Base-by-base conservation (phyloP, 2,329 filamentous ascomycete species). In the Diplocarpon mali region DNA sequence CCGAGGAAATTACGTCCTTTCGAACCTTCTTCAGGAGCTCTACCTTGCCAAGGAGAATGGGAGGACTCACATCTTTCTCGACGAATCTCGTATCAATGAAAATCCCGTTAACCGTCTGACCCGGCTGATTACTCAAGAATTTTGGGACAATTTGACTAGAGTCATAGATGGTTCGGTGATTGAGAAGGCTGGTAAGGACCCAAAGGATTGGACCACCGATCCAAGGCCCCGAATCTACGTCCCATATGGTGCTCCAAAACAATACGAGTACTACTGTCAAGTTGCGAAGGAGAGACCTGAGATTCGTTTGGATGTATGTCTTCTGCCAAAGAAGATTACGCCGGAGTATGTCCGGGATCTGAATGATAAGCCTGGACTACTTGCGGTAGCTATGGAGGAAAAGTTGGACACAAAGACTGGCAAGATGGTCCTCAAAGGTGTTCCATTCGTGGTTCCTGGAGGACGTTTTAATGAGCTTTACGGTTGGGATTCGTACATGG, bases 401-500 rank as follows among this genome's bases (percentile, higher is more conserved):
- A 71, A 76, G 35, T 69, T 66, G 11, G 76, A 94, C 57, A 75
- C 76, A 4, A 68, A 68, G 17, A 84, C 83, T 2, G 81, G 81
- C 32, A 72, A 84, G 61, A 78, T 76, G 50, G 83, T 83, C 3
- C 69, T 93, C 34, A 73, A 74, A 30, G 92, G 92, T 2, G 72
- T 93, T 47, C 90, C 92, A 0, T 98, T 96, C 57, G 88, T 96
- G n/a, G 92, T 98, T 2, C 92, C 92, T 0, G 92, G 92, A 48
- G 92, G 92, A 17, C 79, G 92, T 27, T 98, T 98, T 78, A 98
- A 98, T 65, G 92, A 98, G 64, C 68, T 98, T 16, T 98, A 98
- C 62, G 90, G 90, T 38, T 98, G 92, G 92, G 92, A 98, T 66
- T 95, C 88, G 63, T 98, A 96, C 69, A 96, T 98, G 88, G 86